Evolutionary conservation across 495 filamentous ascomycete genomes (phyloP), one percentile per base, ranked within the genome.

Genomic region (Baudoinia panamericana): DNA sequence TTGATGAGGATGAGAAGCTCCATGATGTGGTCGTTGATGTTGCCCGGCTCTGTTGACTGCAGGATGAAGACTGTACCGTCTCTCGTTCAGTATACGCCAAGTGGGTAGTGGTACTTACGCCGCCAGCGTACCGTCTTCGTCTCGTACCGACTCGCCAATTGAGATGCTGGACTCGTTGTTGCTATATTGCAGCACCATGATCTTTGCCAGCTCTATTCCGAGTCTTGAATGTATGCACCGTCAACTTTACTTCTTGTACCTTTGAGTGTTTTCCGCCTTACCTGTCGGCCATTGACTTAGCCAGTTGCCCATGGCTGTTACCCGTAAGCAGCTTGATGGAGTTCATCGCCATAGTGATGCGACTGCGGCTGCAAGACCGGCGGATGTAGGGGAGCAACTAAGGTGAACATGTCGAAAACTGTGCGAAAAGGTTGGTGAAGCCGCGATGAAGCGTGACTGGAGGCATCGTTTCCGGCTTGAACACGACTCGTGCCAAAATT

Each of bases 1-100:
- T 93, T 93, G 67, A 96, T 94, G 76, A 96, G 93, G 62, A 96
- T 96, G 24, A 97, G 72, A 32, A 97, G 75, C 64, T 97, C 90
- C 90, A 97, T 97, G 37, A 97, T 71, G 32, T 85, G 90, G 58
- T 97, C 92, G 63, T 97, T 97, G 67, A 97, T 87, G 57, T 95
- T 86, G 57, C 88, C 87, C 2, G 90, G 92, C 10, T 80, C 77
- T 30, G 92, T 93, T 23, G 87, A 94, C 62, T 97, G 90, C 42
- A 97, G 66, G 49, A 97, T 88, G 69, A 94, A 97, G 56, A 94
- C 87, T 79, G 54, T 18, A 52, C 22, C 28, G n/a, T n/a, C n/a
- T n/a, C n/a, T n/a, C n/a, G n/a, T n/a, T n/a, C n/a, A n/a, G n/a
- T n/a, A n/a, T n/a, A n/a, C n/a, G n/a, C n/a, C n/a, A n/a, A n/a